Evolutionary conservation across 2,329 filamentous ascomycete species (phyloP), one percentile per base, ranked within the genome.

Genomic region (Davidsoniella neocaledoniae): DNA sequence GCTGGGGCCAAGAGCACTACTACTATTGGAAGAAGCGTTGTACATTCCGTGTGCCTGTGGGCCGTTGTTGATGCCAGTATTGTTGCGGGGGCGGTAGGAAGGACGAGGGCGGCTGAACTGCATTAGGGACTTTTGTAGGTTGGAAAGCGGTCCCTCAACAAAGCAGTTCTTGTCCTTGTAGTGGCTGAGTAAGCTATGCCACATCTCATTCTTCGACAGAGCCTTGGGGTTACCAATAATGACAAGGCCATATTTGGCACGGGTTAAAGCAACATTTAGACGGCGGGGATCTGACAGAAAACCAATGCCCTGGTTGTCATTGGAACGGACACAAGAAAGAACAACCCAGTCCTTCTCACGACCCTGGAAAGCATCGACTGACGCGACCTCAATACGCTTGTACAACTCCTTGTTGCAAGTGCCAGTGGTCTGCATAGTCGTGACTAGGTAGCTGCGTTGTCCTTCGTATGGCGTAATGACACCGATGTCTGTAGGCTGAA

Each of bases 261-360:
- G 86, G 46, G 91, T 98, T 56, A 98, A 74, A 38, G 90, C 91
- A 19, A 98, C 91, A 61, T 98, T 98, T 59, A 98, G 79, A 72
- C 91, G 90, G 56, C 91, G 86, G 48, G 91, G 91, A 58, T 98
- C 91, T 54, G 88, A 96, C 71, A 98, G 71, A 77, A 98, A 98
- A 67, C 91, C 91, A 59, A 98, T 98, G 57, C 91, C 91, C 64
- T 98, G 91, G 63, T 96, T 94, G 59, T 98, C 91, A 63, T 98
- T 98, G 62, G 90, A 96, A 62, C 91, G 86, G 46, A 98, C 91
- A 61, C 91, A 98, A 54, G 91, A 96, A 29, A 98, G 72, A 38
- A 98, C 88, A 59, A 98, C 98, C 60, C 94, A 98, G 62, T 98
- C 91, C 69, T 98, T 98, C 68, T 98, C 91, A 70, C 91, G 83